Base-by-base conservation (phyloP, 2,329 filamentous ascomycete species). In the Plenodomus lindquistii region DNA sequence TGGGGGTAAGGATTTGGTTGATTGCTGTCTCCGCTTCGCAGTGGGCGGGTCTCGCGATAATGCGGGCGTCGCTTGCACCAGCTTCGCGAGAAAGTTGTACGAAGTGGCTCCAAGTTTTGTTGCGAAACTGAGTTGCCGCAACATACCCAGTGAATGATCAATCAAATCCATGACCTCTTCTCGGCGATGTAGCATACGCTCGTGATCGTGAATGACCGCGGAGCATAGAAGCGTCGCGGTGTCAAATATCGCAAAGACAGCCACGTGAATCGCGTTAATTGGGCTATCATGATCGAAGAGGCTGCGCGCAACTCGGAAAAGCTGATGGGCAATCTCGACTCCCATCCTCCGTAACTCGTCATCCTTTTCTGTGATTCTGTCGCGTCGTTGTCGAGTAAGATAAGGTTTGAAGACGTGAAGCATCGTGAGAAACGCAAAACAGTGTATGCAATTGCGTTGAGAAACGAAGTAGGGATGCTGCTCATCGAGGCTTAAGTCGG, bases 201-300 rank as follows among this genome's bases (percentile, higher is more conserved):
- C 67, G n/a, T 66, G 59, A 48, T 82, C 80, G 49, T 82, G 79
- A 4, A 81, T 71, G 6, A 82, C 66, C 2, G 79, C 75, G 0
- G 79, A 81, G 64, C 77, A 81, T 4, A 81, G 60, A 16, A 79
- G 67, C 0, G 79, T 77, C 0, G 78, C 74, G 0, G 77, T 79
- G 50, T 82, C 78, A 39, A 82, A 82, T 24, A 81, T 75, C 37
- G 72, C 70, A 46, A 81, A 82, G 0, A 79, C 66, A 5, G 79
- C 74, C 42, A 78, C 73, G 52, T 81, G 77, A 36, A 79, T 79
- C 5, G 75, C 72, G 37, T 80, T 77, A 11, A 75, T 64, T 0
- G 77, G 77, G 40, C 73, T 77, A 8, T 76, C 67, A 29, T 75
- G 69, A 16, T 77, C 65, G 42, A 80, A 78, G 9, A 81, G 71